Conservation (phyloP, 1,139 yeast genomes). For the Diutina neorugosa region DNA sequence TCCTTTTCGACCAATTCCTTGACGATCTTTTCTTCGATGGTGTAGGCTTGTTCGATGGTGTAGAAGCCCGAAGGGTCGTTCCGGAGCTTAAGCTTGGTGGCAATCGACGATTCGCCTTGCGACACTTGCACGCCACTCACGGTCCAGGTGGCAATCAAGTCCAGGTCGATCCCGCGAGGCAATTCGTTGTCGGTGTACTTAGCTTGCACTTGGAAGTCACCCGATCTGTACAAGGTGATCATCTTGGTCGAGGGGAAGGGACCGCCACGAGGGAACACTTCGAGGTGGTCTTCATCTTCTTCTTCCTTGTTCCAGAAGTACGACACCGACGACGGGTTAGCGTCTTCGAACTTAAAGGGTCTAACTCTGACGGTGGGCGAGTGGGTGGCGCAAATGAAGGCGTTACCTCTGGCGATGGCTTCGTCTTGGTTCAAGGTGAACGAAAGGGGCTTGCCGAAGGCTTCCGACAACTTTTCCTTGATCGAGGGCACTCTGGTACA, state of each 20-base stretch:
- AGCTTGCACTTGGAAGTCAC: conserved; percentile 81
- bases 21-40: conserved; percentile 83
- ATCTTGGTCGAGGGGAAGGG: conserved; percentile 90
- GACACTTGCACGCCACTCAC: conserved; percentile 74
- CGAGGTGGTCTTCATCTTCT: conserved; percentile 85
- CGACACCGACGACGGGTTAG: conserved; percentile 84
- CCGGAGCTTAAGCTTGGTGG: conserved; percentile 89
- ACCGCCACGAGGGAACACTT: conserved; percentile 94
- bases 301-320: conserved; percentile 92
- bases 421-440: conserved; percentile 98
- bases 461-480: conserved; percentile 67
- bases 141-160: conserved; percentile 69
- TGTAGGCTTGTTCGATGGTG: conserved; percentile 88
- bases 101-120: conserved; percentile 67
- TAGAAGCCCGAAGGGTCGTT: conserved; percentile 95
- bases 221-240: conserved; percentile 85
- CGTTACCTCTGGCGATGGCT: conserved; percentile 98
- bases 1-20: conserved; percentile 72
- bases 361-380: conserved; percentile 98
- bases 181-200: conserved; percentile 68
- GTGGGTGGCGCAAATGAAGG: conserved; percentile 97
- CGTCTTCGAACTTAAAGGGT: conserved; percentile 96
- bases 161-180: conserved; percentile 55
- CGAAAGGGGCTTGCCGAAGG: conserved; percentile 80
- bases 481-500: conserved; percentile 94